Evolutionary conservation across 2,329 filamentous ascomycete genomes (phyloP).

Genomic region (Colletotrichum somersetense): DNA sequence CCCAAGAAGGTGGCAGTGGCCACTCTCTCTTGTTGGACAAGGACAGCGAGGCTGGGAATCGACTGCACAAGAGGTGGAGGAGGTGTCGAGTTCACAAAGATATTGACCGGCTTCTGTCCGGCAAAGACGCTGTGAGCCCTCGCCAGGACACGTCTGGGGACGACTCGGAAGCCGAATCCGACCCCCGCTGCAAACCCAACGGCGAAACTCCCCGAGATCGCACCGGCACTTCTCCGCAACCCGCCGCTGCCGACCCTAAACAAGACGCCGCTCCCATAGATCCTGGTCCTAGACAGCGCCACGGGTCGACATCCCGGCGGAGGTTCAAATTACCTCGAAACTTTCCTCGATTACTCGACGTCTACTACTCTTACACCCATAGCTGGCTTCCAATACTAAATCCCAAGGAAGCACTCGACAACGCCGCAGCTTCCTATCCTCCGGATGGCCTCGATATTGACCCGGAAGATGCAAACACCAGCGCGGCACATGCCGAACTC

Average conservation of each 20-base stretch:
- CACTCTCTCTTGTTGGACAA: constrained; percentile 64
- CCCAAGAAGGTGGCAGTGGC: constrained; percentile 55
- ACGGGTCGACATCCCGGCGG: constrained; percentile 22
- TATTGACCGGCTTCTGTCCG: constrained; percentile 72
- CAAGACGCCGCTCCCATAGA: constrained; percentile 8
- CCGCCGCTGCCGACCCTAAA: constrained; percentile 21
- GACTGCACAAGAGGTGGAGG: constrained; percentile 72
- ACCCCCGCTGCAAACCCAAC: constrained; percentile 39
- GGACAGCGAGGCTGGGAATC: constrained; percentile 64
- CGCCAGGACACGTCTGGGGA: constrained; percentile 52
- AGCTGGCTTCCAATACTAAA: constrained; percentile 82
- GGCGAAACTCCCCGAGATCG: constrained; percentile 19
- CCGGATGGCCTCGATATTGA: constrained; percentile 49
- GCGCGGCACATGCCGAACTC: constrained; percentile 66
- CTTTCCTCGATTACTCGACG: constrained; percentile 73
- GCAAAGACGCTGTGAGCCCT: constrained; percentile 51
- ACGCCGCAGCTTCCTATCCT: constrained; percentile 58
- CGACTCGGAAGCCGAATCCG: constrained; percentile 48
- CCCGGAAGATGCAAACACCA: constrained; percentile 46
- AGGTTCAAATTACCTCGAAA: constrained; percentile 60
- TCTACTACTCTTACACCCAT: constrained; percentile 82
- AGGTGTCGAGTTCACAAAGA: constrained; percentile 72
- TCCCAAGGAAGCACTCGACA: constrained; percentile 69
- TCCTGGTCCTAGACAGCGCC: constrained; percentile 17
- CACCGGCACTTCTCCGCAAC: constrained; percentile 15